These are phyloP conservation scores for Spinellus fusiger DNA, from an alignment of 192 early-diverging fungal species.

Conservation along the genomic window DNA sequence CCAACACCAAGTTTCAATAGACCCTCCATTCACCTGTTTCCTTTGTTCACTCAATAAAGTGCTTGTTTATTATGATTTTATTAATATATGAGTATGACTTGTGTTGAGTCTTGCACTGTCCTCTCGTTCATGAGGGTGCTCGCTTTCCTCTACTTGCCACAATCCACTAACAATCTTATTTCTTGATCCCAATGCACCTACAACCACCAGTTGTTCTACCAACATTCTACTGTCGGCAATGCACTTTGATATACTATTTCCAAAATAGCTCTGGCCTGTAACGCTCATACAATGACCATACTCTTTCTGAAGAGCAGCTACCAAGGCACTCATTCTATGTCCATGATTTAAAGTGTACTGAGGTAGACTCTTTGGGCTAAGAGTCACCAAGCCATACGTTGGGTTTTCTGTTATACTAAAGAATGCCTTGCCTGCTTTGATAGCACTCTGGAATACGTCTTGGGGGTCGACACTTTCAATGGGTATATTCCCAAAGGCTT, in stretches of 20 bases:
- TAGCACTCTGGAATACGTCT: constrained; percentile 37
- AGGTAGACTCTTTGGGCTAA: constrained; percentile 78
- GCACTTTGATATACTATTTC: constrained; percentile 83
- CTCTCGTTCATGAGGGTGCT: neutral
- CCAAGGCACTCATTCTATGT: constrained; percentile 59
- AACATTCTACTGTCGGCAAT: constrained; percentile 61
- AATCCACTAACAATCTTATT: constrained; percentile 29
- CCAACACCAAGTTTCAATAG: no score
- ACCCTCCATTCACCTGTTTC: no score
- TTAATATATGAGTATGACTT: constrained; percentile 2
- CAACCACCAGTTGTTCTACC: constrained; percentile 45
- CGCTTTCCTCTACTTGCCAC: neutral
- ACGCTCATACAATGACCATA: constrained; percentile 63
- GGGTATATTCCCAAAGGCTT: constrained; percentile 37
- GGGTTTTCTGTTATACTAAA: constrained; percentile 51
- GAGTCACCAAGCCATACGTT: constrained; percentile 40
- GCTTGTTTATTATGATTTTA: constrained; percentile 5
- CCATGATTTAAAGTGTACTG: constrained; percentile 83
- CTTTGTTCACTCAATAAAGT: no score
- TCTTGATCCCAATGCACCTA: constrained; percentile 33
- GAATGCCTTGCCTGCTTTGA: constrained; percentile 50
- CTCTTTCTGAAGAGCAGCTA: constrained; percentile 40
- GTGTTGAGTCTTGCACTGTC: constrained; percentile 11
- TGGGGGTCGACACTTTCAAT: constrained; percentile 19
- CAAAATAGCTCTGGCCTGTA: constrained; percentile 78